Base-by-base conservation (phyloP, 495 filamentous ascomycete species). In the Bombardia bombarda region DNA sequence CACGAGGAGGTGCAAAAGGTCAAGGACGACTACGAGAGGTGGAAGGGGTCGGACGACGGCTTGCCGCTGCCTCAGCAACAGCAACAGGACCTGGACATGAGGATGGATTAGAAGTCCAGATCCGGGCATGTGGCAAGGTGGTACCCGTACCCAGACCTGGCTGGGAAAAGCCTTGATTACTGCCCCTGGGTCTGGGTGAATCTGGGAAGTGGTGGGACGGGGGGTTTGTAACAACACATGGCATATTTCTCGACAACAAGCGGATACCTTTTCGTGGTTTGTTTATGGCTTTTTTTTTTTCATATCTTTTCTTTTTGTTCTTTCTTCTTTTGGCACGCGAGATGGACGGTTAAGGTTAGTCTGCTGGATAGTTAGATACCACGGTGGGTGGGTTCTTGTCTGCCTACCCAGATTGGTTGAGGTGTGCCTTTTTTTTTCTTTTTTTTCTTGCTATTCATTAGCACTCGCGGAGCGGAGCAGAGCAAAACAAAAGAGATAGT, bases 1-100 rank as follows among this genome's bases (percentile, higher is more conserved):
- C 78, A 79, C 42, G 83, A 84, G 37, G 73, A 85, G 39, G 84
- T 89, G 30, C 78, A 87, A 44, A 74, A 75, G 47, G 70, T 68
- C 16, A 87, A 86, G 46, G 69, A 78, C 47, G 72, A 72, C 3
- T 87, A 78, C 62, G 53, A 64, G 50, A 68, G 61, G 50, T 77
- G 69, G 69, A 63, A 61, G 33, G n/a, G n/a, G n/a, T n/a, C n/a
- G n/a, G n/a, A n/a, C n/a, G 66, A 70, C 10, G 65, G 60, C 1
- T 50, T 63, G 20, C 28, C 49, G 40, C 45, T 14, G 39, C 16
- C 16, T 28, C 38, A 23, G 47, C 9, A 26, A 9, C 40, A 18
- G 38, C 2, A 16, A 9, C 14, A 13, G 9, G 32, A 16, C 2
- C 3, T 17, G 32, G 26, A 30, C 25, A 33, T 33, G 32, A 33